Base-by-base conservation (phyloP, 2,329 filamentous ascomycete species). In the Paraphoma sp. region DNA sequence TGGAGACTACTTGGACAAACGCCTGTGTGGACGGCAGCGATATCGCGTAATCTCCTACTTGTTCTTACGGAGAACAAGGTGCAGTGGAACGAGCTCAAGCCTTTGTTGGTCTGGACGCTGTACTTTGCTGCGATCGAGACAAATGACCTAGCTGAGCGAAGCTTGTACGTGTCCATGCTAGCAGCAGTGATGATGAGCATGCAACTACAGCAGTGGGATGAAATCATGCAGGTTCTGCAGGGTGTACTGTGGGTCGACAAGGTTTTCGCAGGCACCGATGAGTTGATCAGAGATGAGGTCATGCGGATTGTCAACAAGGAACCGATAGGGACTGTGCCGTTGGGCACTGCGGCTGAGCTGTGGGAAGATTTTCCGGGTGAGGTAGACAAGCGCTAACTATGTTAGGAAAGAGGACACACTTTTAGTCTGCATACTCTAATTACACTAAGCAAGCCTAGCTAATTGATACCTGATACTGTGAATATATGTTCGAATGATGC, bases 71-170 rank as follows among this genome's bases (percentile, higher is more conserved):
- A 53, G 12, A 54, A 67, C 16, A 64, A 68, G 59, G 45, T 63
- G 2, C 68, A 69, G 41, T 74, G 71, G 71, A 51, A 59, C 12
- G 69, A 69, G 1, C 57, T 74, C 4, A 72, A 68, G 40, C 68
- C 70, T 11, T 47, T 73, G 3, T 59, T 74, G 6, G 42, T 65
- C 3, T 73, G 69, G 70, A 48, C 62, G 1, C 43, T 73, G 0
- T 73, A 72, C 44, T 68, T 66, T 45, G 70, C 68, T n/a, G 63
- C 68, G 6, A 43, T 72, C 4, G 70, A 72, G 38, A 69, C 71
- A 6, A 54, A 48, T 29, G 64, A 71, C 30, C 11, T 60, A 23
- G 23, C 33, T 38, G 33, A 11, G n/a, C n/a, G 33, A 11, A 38
- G 33, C 33, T 38, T n/a, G 17, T 70, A 68, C 23, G 54, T 70